Evolutionary conservation across 1,139 yeast genomes (phyloP).

Genomic region (Suhomyces guaymorum): DNA sequence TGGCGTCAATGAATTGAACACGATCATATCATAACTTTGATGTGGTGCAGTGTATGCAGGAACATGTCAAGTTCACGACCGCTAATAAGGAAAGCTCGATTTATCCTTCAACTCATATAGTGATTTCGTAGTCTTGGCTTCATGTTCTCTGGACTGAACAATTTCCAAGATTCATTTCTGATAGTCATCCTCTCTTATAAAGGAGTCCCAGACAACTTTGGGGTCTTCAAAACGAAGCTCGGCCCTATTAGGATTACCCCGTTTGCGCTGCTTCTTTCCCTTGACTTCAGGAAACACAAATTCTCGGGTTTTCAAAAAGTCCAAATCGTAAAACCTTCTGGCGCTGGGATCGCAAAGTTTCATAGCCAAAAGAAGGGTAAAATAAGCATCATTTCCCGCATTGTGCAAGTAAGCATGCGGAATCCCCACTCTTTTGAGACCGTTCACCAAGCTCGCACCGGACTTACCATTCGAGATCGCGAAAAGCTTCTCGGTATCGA

Average conservation of each 20-base stretch:
- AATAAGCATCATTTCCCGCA: slow-evolving; percentile 84
- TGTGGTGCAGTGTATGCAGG: no score
- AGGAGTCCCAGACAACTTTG: no score
- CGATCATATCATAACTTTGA: no score
- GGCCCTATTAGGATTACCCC: neutral
- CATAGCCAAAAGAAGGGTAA: slow-evolving; percentile 57
- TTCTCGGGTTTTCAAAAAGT: slow-evolving; percentile 11
- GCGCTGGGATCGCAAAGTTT: slow-evolving; percentile 55
- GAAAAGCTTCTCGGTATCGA: slow-evolving; percentile 60
- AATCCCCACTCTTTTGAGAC: slow-evolving; percentile 51
- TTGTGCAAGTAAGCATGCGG: slow-evolving; percentile 71
- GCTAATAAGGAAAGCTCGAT: no score
- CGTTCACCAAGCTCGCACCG: slow-evolving; percentile 52
- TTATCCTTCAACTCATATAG: no score
- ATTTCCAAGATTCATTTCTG: no score
- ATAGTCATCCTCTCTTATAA: no score
- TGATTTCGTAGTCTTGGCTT: no score
- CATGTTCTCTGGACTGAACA: no score
- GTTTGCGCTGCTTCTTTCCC: slow-evolving; percentile 1
- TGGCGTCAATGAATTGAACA: no score
- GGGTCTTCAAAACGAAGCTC: no score
- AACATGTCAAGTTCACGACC: no score
- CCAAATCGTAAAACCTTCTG: slow-evolving; percentile 33
- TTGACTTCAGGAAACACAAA: slow-evolving; percentile 1
- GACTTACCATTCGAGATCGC: slow-evolving; percentile 40